These are phyloP conservation scores for Apiotrichum akiyoshidainum DNA, from an alignment of 1,284 basidiomycete genomes.

Conservation along the genomic window DNA sequence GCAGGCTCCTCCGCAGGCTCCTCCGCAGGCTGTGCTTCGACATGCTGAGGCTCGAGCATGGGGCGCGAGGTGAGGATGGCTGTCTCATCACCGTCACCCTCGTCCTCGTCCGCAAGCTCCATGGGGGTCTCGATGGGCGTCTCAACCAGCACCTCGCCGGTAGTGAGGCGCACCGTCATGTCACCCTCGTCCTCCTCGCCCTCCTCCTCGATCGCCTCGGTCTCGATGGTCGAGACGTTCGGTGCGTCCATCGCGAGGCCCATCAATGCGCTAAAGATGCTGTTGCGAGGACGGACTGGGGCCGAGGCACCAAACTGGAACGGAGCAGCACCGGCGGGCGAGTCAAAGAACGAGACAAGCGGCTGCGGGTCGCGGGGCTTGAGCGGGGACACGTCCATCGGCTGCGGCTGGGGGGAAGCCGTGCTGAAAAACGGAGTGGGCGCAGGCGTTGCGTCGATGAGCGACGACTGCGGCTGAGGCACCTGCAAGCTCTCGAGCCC, in stretches of 20 bases:
- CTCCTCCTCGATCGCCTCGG: slow-evolving; percentile 3
- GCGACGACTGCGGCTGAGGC: not conserved
- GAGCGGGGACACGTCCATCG: not conserved
- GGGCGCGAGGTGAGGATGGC: too few species aligned
- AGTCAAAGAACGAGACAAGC: slow-evolving; percentile 21
- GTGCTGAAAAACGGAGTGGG: not conserved
- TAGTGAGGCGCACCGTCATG: not conserved
- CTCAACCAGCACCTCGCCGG: not conserved
- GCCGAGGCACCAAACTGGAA: slow-evolving; percentile 11
- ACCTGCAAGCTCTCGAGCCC: not conserved
- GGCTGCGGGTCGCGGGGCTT: slow-evolving; percentile 3
- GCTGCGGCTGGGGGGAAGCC: not conserved
- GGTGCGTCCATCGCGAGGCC: slow-evolving; percentile 5
- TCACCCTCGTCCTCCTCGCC: slow-evolving; percentile 6
- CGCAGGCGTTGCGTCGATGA: not conserved
- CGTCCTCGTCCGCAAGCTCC: too few species aligned
- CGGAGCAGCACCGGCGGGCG: slow-evolving; percentile 1
- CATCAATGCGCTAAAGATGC: slow-evolving; percentile 16
- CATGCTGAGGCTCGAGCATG: too few species aligned
- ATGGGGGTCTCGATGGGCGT: not conserved
- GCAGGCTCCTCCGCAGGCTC: not conserved
- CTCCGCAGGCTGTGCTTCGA: not conserved
- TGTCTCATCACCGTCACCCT: too few species aligned
- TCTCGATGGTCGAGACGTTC: not conserved
- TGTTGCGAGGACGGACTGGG: not conserved